Percentiles rank a stretch among this genome's conserved stretches.
phyloP scores from a whole-genome alignment of 2,329 filamentous ascomycete species.

The Emydomyces testavorans region DNA sequence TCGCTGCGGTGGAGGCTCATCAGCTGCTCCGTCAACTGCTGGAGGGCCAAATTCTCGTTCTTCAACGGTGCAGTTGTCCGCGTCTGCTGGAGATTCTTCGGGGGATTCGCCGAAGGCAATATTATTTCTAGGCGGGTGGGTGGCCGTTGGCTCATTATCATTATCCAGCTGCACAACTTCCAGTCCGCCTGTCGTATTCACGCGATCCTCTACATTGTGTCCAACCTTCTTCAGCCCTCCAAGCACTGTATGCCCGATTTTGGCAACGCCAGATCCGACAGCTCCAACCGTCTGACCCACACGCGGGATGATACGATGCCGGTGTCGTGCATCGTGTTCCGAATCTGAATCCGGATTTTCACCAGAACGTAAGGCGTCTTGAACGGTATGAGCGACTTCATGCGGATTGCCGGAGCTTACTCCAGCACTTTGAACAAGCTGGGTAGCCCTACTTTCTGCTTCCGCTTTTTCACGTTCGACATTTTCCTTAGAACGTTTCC shows the following conservation, averaged over 20 bases:
- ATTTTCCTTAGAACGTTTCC: constrained; percentile 33
- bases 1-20: neutral
- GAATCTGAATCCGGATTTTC: constrained; percentile 4
- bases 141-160: constrained; percentile 8
- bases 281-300: constrained; percentile 42
- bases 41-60: neutral
- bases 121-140: neutral
- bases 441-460: constrained; percentile 39
- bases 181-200: constrained; percentile 29
- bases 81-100: neutral
- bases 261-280: constrained; percentile 40
- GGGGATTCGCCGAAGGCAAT: neutral
- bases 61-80: neutral
- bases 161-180: constrained; percentile 15
- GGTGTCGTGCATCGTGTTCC: constrained; percentile 15
- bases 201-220: constrained; percentile 26
- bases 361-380: constrained; percentile 12
- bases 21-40: constrained; percentile 5
- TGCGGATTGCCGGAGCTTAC: constrained; percentile 48
- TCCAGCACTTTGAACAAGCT: constrained; percentile 39
- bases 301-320: constrained; percentile 32
- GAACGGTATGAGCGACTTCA: constrained; percentile 41
- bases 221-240: constrained; percentile 34
- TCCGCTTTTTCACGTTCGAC: constrained; percentile 38
- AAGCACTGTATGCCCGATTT: constrained; percentile 37